Base-by-base conservation (phyloP, 2,329 filamentous ascomycete species). In the Talaromyces sp. region DNA sequence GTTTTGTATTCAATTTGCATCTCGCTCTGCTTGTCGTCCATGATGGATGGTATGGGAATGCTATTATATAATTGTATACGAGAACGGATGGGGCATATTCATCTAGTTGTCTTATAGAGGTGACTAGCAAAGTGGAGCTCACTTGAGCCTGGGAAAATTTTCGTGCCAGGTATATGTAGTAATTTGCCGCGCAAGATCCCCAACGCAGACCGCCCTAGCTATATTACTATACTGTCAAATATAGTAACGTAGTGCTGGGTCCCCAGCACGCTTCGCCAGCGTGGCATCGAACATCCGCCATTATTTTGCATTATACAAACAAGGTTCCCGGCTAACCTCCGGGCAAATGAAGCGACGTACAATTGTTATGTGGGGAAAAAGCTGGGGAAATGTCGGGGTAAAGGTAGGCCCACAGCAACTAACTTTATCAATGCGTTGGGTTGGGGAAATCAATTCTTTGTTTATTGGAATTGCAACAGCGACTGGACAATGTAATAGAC, bases 1-100 rank as follows among this genome's bases (percentile, higher is more conserved):
- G n/a, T 41, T 19, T 55, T 55, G 53, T 55, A 35, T 24, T 55
- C 53, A 27, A 55, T 43, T n/a, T 55, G 53, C 53, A 55, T 55
- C 35, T 55, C 29, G 29, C 6, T 11, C 21, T 35, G 9, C 35
- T 55, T 55, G 19, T 55, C 53, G 13, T 55, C 53, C 53, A 55
- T 55, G 19, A 46, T 24, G n/a, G 19, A 10, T 24, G 24, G 43
- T 46, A 46, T 46, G 43, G 43, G 8, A 13, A 21, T 46, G 43
- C 19, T 21, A 13, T 21, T 46, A 10, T 46, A 46, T 46, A 8
- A 21, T 21, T 19, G 11, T 46, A 24, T 46, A 46, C 11, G 9
- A n/a, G 19, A 14, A 46, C 9, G 2, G 43, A 24, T 46, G 17
- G n/a, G 21, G 3, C 19, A 46, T 46, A 14, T 24, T 24, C 43